Evolutionary conservation across 2,329 filamentous ascomycete species (phyloP).

Genomic region (Fusarium staphyleae): DNA sequence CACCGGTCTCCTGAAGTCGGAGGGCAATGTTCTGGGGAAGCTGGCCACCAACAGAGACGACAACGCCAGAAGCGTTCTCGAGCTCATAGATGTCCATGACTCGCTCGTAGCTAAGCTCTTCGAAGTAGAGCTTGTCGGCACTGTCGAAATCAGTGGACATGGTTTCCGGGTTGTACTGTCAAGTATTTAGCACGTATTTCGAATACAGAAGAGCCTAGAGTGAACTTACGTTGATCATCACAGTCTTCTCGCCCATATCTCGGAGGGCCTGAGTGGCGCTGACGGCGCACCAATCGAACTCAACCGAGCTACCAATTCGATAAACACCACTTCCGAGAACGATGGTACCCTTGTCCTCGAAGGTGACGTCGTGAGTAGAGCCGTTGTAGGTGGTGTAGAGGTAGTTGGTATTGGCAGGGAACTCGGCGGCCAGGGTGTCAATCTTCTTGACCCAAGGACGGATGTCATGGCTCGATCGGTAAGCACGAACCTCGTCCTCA

Average conservation of each 20-base stretch:
- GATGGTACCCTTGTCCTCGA: constrained; percentile 89
- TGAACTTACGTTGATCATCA: constrained; percentile 84
- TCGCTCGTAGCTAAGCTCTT: constrained; percentile 94
- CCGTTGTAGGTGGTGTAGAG: constrained; percentile 98
- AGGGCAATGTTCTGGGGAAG: constrained; percentile 97
- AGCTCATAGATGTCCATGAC: constrained; percentile 99
- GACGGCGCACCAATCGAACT: constrained; percentile 98
- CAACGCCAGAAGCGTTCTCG: constrained; percentile 82
- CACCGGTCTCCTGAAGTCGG: constrained; percentile 87
- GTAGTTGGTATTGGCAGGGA: constrained; percentile 94
- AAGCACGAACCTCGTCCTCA: constrained; percentile 88
- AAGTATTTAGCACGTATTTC: constrained; percentile 11
- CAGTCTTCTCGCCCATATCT: constrained; percentile 91
- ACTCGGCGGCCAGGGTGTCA: constrained; percentile 95
- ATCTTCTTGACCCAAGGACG: constrained; percentile 98
- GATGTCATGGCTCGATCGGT: constrained; percentile 85
- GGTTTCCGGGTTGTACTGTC: constrained; percentile 79
- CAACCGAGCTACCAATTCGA: constrained; percentile 95
- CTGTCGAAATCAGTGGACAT: constrained; percentile 84
- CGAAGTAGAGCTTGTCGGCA: constrained; percentile 93
- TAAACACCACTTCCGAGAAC: constrained; percentile 96
- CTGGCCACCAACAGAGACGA: constrained; percentile 95
- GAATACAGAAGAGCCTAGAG: neutral
- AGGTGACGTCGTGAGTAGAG: constrained; percentile 88
- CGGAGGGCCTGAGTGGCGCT: constrained; percentile 85